Percentiles rank a stretch among this genome's conserved stretches.
These are phyloP conservation scores for Casuarina cunninghamiana DNA, from an alignment of 306 rosid genomes.

Conservation along the genomic window DNA sequence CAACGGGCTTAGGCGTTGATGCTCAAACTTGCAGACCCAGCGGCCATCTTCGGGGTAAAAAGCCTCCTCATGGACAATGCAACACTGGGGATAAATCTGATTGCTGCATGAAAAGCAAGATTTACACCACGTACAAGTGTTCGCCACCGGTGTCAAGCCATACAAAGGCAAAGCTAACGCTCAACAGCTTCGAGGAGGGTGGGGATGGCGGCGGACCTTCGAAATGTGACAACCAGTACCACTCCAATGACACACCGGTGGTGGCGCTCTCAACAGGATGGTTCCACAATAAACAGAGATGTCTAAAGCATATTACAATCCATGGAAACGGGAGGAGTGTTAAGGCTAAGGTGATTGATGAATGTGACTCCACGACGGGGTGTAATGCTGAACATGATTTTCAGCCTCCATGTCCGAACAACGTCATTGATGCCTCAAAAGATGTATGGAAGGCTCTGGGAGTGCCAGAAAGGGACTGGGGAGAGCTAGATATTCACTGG, in stretches of 20 bases:
- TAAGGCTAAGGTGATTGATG: slow-evolving; percentile 57
- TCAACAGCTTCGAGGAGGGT: slow-evolving; percentile 40
- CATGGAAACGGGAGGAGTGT: slow-evolving; percentile 49
- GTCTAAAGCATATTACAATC: slow-evolving; percentile 36
- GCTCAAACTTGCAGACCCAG: slow-evolving; percentile 1
- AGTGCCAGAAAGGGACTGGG: slow-evolving; percentile 32
- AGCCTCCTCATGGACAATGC: slow-evolving; percentile 31
- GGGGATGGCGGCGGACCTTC: slow-evolving; percentile 42
- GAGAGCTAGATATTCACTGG: slow-evolving; percentile 21
- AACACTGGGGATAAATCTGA: slow-evolving; percentile 9
- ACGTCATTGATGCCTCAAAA: slow-evolving; percentile 45
- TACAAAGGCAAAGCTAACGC: slow-evolving; percentile 46
- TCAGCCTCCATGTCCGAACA: slow-evolving; percentile 39
- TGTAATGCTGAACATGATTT: slow-evolving; percentile 46
- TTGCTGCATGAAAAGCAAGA: slow-evolving; percentile 19
- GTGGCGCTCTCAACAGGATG: slow-evolving; percentile 58
- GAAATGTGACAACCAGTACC: slow-evolving; percentile 38
- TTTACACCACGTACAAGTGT: slow-evolving; percentile 26
- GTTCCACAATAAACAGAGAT: slow-evolving; percentile 39
- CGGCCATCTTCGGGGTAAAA: slow-evolving; percentile 29
- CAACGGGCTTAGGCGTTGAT: slow-evolving; percentile 1
- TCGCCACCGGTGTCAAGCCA: slow-evolving; percentile 25
- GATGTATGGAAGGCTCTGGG: slow-evolving; percentile 49
- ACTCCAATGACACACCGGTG: slow-evolving; percentile 25
- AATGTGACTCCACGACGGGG: slow-evolving; percentile 59